A percentile compares a stretch with the other conserved stretches of the same genome.
Conservation (phyloP, 164 flowering plant species). For the Akebia trifoliata region DNA sequence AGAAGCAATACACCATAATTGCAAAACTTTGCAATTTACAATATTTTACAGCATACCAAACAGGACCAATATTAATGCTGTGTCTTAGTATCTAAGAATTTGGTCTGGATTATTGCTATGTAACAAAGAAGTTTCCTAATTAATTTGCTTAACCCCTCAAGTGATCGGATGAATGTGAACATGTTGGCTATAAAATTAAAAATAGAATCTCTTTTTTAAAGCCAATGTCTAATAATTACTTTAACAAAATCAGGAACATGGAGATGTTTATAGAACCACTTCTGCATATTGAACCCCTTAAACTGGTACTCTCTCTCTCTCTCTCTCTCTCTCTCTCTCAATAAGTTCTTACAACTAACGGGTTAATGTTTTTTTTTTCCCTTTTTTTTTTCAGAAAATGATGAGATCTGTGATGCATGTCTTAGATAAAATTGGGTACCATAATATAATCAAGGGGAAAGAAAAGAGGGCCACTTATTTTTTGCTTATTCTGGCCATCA, state of each 20-base stretch:
- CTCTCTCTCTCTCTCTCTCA: not conserved
- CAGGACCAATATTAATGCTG: too few relatives aligned
- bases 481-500: slow-evolving; percentile 16
- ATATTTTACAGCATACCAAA: too few relatives aligned
- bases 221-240: too few relatives aligned
- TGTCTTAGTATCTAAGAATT: too few relatives aligned
- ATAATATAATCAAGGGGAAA: slow-evolving; percentile 11
- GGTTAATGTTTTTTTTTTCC: not conserved
- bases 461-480: slow-evolving; percentile 4
- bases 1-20: too few relatives aligned
- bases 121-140: too few relatives aligned
- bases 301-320: slow-evolving; percentile 5
- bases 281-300: slow-evolving; percentile 12
- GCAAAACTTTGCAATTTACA: too few relatives aligned
- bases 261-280: slow-evolving; percentile 24
- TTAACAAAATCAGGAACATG: slow-evolving; percentile 20
- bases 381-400: slow-evolving; percentile 31
- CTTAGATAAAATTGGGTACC: slow-evolving; percentile 23
- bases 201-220: too few relatives aligned
- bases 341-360: not conserved
- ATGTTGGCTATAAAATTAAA: too few relatives aligned
- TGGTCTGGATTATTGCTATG: too few relatives aligned
- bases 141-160: too few relatives aligned
- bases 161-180: too few relatives aligned
- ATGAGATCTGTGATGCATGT: slow-evolving; percentile 19